A percentile compares a stretch with the other conserved stretches of the same genome.
phyloP scores from a whole-genome alignment of 2,329 filamentous ascomycete genomes.

The Colletotrichum abscissum region DNA sequence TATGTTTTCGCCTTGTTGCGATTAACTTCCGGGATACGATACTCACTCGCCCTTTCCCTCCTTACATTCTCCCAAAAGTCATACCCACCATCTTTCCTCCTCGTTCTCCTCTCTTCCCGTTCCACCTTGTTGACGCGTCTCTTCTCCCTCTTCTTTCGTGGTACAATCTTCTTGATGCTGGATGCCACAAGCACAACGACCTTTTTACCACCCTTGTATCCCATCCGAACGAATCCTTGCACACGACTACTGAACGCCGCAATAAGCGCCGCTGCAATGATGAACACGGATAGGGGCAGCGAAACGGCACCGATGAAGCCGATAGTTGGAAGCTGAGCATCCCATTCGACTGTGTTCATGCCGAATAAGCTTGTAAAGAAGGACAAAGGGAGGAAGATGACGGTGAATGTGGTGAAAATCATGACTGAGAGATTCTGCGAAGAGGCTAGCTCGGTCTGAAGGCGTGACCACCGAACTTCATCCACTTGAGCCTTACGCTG shows the following conservation, averaged over 20 bases:
- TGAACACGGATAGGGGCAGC: conserved; percentile 57
- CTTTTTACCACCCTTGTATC: conserved; percentile 21
- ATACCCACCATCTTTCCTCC: conserved; percentile 47
- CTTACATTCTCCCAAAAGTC: conserved; percentile 56
- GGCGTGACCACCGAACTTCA: conserved; percentile 70
- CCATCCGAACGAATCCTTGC: conserved; percentile 45
- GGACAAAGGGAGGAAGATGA: conserved; percentile 72
- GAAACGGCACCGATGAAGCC: conserved; percentile 59
- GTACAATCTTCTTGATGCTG: conserved; percentile 4
- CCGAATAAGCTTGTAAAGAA: conserved; percentile 75
- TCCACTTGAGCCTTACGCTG: conserved; percentile 75
- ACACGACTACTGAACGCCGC: conserved; percentile 66
- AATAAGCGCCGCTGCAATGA: conserved; percentile 63
- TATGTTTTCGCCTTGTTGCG: conserved; percentile 35
- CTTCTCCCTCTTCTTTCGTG: conserved; percentile 26
- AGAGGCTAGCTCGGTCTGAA: conserved; percentile 72
- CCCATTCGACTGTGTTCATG: conserved; percentile 74
- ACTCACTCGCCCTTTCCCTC: conserved; percentile 51
- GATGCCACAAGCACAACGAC: not conserved
- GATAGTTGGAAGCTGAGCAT: conserved; percentile 57
- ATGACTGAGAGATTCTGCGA: conserved; percentile 72
- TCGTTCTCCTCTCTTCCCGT: conserved; percentile 16
- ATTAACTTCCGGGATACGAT: conserved; percentile 53
- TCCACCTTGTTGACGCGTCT: conserved; percentile 32
- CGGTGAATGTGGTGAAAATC: conserved; percentile 73